A percentile compares a stretch with the other conserved stretches of the same genome.
These are phyloP conservation scores for Phytophthora hibernalis DNA, from an alignment of 352 stramenopile species.

Conservation along the genomic window DNA sequence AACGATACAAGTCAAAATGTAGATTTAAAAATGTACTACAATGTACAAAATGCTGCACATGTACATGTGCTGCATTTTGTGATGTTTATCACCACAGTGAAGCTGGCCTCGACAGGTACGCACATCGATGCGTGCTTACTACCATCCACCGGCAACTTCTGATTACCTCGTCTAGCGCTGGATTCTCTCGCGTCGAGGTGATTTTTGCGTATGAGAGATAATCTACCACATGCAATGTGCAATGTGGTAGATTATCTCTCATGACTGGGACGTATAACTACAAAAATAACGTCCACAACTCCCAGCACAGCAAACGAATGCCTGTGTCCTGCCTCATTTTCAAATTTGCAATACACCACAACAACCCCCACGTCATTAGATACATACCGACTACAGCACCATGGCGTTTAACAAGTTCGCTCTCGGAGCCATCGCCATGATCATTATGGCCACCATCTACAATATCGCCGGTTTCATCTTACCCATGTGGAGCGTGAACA, in stretches of 20 bases:
- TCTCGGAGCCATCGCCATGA: slow-evolving; percentile 27
- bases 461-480: slow-evolving; percentile 24
- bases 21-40: no score
- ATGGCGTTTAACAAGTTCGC: slow-evolving; percentile 29
- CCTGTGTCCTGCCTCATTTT: not conserved
- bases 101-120: not conserved
- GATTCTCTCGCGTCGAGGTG: slow-evolving; percentile 11
- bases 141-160: not conserved
- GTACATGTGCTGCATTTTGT: no score
- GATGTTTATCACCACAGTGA: not conserved
- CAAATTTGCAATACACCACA: not conserved
- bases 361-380: not conserved
- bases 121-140: slow-evolving; percentile 11
- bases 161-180: slow-evolving; percentile 13
- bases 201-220: no score
- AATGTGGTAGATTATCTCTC: no score
- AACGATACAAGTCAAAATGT: no score
- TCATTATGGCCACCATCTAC: slow-evolving; percentile 25
- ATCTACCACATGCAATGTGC: no score
- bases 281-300: no score
- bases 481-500: slow-evolving; percentile 25
- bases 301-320: no score
- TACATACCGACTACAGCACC: not conserved
- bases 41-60: no score
- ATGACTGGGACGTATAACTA: no score